A percentile compares a stretch with the other conserved stretches of the same genome.
Conservation (phyloP, 2,329 filamentous ascomycete genomes). For the Colletotrichum sp. region DNA sequence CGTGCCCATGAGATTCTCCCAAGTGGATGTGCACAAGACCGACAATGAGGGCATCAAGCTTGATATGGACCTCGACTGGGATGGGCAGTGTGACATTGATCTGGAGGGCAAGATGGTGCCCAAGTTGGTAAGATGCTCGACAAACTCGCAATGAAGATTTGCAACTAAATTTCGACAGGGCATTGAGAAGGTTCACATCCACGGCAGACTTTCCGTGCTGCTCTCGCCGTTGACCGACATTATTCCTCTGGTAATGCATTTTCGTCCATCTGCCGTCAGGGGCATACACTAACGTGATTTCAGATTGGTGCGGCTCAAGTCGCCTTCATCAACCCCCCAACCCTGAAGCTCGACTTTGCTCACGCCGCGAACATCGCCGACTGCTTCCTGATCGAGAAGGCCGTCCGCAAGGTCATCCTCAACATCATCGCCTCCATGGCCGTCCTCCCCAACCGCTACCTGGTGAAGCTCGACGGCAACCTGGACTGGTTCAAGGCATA, state of each 20-base stretch:
- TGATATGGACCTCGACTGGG: constrained; percentile 51
- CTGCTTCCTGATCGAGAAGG: constrained; percentile 41
- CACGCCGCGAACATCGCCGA: constrained; percentile 50
- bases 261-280: not conserved
- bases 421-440: constrained; percentile 48
- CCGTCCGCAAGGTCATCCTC: constrained; percentile 48
- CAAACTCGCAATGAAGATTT: not conserved
- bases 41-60: constrained; percentile 49
- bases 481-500: constrained; percentile 54
- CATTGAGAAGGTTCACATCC: constrained; percentile 47
- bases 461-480: constrained; percentile 49
- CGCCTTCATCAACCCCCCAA: constrained; percentile 52
- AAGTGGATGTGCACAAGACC: constrained; percentile 50
- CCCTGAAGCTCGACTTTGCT: constrained; percentile 50
- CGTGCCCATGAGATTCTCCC: constrained; percentile 42
- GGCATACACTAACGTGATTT: not conserved
- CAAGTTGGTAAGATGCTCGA: constrained; percentile 38
- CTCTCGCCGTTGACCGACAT: constrained; percentile 49
- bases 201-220: constrained; percentile 46
- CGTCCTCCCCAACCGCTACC: constrained; percentile 53
- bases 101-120: constrained; percentile 46
- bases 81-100: constrained; percentile 50
- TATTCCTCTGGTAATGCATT: constrained; percentile 44
- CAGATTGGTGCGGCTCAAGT: constrained; percentile 53
- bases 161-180: constrained; percentile 34